These are phyloP conservation scores for Yamadazyma triangularis DNA, from an alignment of 1,139 yeast genomes.

Conservation along the genomic window DNA sequence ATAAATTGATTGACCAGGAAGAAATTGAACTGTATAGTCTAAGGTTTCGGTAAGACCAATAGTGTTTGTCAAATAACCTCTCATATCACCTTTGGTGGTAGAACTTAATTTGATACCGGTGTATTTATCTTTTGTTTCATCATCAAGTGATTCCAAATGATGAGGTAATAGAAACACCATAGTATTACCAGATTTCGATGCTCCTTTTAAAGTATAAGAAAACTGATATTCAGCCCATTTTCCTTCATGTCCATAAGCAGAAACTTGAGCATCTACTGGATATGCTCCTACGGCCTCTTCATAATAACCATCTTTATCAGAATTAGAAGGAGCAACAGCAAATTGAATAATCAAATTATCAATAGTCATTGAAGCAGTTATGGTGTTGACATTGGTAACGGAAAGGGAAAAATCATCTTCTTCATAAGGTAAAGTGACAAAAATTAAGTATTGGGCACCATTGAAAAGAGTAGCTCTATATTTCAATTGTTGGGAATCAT, in stretches of 20 bases:
- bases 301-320: conserved; percentile 20
- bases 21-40: conserved; percentile 47
- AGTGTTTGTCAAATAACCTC: conserved; percentile 49
- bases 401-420: conserved; percentile 29
- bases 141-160: conserved; percentile 50
- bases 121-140: conserved; percentile 25
- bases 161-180: conserved; percentile 70
- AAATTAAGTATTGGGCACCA: conserved; percentile 52
- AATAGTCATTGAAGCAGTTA: conserved; percentile 39
- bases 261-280: conserved; percentile 28
- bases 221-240: conserved; percentile 46
- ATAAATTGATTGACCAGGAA: conserved; percentile 42
- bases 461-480: conserved; percentile 50
- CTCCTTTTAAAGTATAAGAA: conserved; percentile 49
- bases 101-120: conserved; percentile 53
- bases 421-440: conserved; percentile 45
- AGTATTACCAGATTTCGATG: conserved; percentile 45
- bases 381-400: conserved; percentile 27
- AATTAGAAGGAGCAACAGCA: conserved; percentile 47
- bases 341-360: conserved; percentile 59
- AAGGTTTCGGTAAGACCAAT: conserved; percentile 50
- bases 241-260: conserved; percentile 13
- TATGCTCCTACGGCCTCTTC: conserved; percentile 34
- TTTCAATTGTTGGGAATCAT: too few species aligned
- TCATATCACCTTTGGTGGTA: conserved; percentile 64